Evolutionary conservation across 148 eudicot species (phyloP), one percentile per base, ranked within the genome.

Genomic region (Fagopyrum esculentum): DNA sequence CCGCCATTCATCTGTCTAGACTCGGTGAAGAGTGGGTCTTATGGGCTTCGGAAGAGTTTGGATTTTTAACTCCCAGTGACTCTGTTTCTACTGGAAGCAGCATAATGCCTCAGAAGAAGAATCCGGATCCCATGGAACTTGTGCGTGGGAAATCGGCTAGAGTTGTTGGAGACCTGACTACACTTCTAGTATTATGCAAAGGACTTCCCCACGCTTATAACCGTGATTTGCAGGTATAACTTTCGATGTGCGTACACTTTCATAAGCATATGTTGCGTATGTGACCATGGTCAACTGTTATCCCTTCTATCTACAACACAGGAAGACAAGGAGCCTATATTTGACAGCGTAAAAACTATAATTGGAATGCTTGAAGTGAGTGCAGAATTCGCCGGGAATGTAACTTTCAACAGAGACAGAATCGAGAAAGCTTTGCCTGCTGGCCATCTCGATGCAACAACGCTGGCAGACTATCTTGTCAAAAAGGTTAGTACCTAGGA

Each of bases 91-190:
- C 99, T 59, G 99, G 99, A 69, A 96, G 99, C 85, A 96, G 99
- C 81, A 96, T 96, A 81, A 96, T 96, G 99, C 99, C 99, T 46
- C 99, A 96, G 79, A 96, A 96, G 84, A 96, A 96, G 82, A 96
- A 96, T 78, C 99, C 99, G 72, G 99, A 96, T 81, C 98, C 99
- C 45, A 96, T 96, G 99, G 99, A 96, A 84, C 99, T 96, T 77
- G 99, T 96, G 69, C 99, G 99, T 52, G 99, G 99, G 35, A 96
- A 96, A 84, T 92, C 98, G 73, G 98, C 91, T 66, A 83, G 98
- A 82, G 86, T 90, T 76, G 83, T 96, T 7, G 98, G 99, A 55
- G 97, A 90, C 83, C 77, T 92, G 51, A 89, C 93, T 74, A 78
- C 98, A 57, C 98, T 95, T 78, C 97, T 95, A 80, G 96, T 92